Conservation (phyloP, 805 yeast species). For the Limtongia smithiae region DNA sequence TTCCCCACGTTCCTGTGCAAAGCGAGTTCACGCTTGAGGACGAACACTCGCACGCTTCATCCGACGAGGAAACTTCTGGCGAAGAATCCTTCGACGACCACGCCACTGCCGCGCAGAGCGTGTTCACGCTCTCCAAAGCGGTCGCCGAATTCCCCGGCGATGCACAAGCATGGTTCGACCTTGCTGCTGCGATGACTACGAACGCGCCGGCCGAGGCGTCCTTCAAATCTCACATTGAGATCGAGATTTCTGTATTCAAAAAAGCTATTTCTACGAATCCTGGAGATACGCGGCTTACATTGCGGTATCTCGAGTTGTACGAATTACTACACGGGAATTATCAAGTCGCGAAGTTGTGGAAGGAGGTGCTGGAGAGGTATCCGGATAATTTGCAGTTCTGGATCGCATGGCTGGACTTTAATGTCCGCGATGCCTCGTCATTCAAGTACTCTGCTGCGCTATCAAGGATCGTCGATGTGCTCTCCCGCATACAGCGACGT, state of each 20-base stretch:
- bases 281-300: slow-evolving; percentile 4
- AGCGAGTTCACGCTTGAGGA: no score
- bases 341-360: slow-evolving; percentile 18
- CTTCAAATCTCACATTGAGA: slow-evolving; percentile 3
- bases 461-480: neutral
- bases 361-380: neutral
- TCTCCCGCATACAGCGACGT: neutral
- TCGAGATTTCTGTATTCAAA: slow-evolving; percentile 18
- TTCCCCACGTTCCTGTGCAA: no score
- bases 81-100: no score
- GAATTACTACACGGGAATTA: slow-evolving; percentile 19
- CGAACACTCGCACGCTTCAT: no score
- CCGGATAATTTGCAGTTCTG: slow-evolving; percentile 13
- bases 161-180: no score
- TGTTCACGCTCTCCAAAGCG: no score
- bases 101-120: no score
- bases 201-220: no score
- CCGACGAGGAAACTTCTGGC: no score
- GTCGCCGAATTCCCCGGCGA: no score
- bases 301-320: slow-evolving; percentile 9
- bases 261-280: slow-evolving; percentile 18
- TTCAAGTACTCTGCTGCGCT: slow-evolving; percentile 14
- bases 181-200: no score
- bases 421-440: slow-evolving; percentile 12
- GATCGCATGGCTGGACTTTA: slow-evolving; percentile 19